Conservation (phyloP, 306 rosid species). For the Begonia masoniana region DNA sequence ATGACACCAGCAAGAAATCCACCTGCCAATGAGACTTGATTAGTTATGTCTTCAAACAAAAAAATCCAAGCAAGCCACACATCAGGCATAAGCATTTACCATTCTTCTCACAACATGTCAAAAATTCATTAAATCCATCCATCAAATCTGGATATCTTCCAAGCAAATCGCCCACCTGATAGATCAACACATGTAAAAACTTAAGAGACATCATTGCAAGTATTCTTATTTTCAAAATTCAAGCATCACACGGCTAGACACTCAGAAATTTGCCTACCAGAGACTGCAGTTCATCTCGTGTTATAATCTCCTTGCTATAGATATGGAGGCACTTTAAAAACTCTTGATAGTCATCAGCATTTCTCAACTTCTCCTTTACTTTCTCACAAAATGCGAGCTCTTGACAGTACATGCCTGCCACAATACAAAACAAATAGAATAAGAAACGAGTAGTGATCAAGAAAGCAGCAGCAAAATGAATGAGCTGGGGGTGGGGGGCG, state of each 20-base stretch:
- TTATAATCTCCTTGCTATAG: slow-evolving; percentile 89
- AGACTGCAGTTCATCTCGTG: slow-evolving; percentile 68
- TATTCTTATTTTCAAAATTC: too few relatives aligned
- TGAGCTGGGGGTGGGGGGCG: too few relatives aligned
- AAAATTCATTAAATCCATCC: slow-evolving; percentile 88
- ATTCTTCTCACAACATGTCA: slow-evolving; percentile 77
- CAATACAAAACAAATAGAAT: too few relatives aligned
- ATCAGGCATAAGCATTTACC: slow-evolving; percentile 40
- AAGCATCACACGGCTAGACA: too few relatives aligned
- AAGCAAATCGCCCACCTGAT: slow-evolving; percentile 75
- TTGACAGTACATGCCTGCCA: slow-evolving; percentile 56
- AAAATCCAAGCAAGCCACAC: slow-evolving; percentile 15
- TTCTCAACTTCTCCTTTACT: slow-evolving; percentile 80
- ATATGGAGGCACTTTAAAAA: slow-evolving; percentile 94
- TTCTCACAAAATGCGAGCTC: slow-evolving; percentile 78
- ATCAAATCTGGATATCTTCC: slow-evolving; percentile 77
- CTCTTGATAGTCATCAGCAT: slow-evolving; percentile 82
- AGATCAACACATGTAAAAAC: background rate
- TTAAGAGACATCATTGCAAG: too few relatives aligned
- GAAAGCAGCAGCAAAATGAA: too few relatives aligned
- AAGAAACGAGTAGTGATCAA: too few relatives aligned
- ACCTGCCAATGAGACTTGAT: slow-evolving; percentile 49
- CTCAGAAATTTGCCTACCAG: slow-evolving; percentile 41
- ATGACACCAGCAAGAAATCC: slow-evolving; percentile 97
- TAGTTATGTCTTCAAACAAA: slow-evolving; percentile 16